Conservation (phyloP, 768 basidiomycete genomes). For the Leccinum variicolor region DNA sequence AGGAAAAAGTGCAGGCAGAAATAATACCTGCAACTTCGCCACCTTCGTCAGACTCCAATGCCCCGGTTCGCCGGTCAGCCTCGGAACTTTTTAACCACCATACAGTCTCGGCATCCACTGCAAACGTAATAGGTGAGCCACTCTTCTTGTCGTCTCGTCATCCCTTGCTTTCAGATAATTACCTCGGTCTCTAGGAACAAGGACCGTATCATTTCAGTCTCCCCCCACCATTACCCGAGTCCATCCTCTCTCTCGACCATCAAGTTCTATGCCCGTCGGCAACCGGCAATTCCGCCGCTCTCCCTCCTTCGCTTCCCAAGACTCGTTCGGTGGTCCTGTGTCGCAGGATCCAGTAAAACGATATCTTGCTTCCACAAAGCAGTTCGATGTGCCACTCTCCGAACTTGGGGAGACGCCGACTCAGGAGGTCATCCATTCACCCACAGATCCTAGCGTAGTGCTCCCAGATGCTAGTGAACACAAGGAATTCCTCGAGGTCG, state of each 20-base stretch:
- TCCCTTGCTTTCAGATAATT: conserved; percentile 20
- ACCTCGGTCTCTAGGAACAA: conserved; percentile 29
- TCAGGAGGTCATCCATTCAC: conserved; percentile 25
- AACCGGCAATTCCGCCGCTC: conserved; percentile 29
- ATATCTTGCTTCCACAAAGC: conserved; percentile 44
- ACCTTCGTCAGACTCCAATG: conserved; percentile 19
- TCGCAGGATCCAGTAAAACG: conserved; percentile 45
- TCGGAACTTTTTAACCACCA: conserved; percentile 25
- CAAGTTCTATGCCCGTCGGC: conserved; percentile 23
- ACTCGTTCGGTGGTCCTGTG: conserved; percentile 59
- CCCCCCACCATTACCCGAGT: conserved; percentile 17
- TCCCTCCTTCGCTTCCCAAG: conserved; percentile 46
- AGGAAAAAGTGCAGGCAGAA: conserved; percentile 14
- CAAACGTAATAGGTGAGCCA: conserved; percentile 32
- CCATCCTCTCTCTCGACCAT: conserved; percentile 14
- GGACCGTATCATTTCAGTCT: conserved; percentile 34
- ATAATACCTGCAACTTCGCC: conserved; percentile 21
- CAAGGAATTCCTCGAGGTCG: conserved; percentile 17
- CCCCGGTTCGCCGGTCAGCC: conserved; percentile 24
- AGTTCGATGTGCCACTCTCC: conserved; percentile 57
- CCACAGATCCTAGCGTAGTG: conserved; percentile 45
- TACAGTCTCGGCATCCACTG: conserved; percentile 27
- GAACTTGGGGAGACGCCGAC: conserved; percentile 42
- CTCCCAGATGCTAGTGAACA: conserved; percentile 45
- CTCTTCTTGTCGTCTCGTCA: conserved; percentile 16